A percentile compares a stretch with the other conserved stretches of the same genome.
Conservation (phyloP, 2,329 filamentous ascomycete species). For the Dactylonectria macrodidyma region DNA sequence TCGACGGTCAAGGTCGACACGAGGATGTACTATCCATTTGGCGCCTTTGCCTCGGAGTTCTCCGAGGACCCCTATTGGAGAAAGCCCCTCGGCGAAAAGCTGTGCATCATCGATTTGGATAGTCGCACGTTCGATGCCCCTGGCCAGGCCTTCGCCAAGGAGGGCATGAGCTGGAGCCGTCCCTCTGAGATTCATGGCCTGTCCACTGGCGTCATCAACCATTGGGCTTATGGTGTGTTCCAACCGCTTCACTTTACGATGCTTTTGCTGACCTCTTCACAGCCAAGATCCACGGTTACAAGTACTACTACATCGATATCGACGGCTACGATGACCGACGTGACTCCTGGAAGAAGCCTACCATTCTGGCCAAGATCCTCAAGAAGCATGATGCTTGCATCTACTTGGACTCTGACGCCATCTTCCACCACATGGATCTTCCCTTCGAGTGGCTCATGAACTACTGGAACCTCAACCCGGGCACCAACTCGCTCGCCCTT, state of each 20-base stretch:
- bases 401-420: conserved; percentile 62
- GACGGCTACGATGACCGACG: conserved; percentile 58
- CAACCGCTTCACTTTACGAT: background rate
- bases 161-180: conserved; percentile 55
- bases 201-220: conserved; percentile 60
- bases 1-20: conserved; percentile 48
- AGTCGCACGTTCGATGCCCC: conserved; percentile 56
- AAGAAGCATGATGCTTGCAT: conserved; percentile 60
- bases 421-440: conserved; percentile 60
- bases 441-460: conserved; percentile 64
- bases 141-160: conserved; percentile 54
- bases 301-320: conserved; percentile 61
- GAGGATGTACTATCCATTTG: conserved; percentile 48
- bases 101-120: conserved; percentile 64
- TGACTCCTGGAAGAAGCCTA: conserved; percentile 63
- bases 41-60: conserved; percentile 53
- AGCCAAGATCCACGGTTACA: conserved; percentile 64
- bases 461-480: conserved; percentile 60
- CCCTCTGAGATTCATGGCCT: conserved; percentile 52
- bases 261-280: conserved; percentile 38
- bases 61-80: conserved; percentile 50
- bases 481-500: conserved; percentile 59
- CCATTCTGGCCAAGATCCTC: conserved; percentile 59
- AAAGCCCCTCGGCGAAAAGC: conserved; percentile 53
- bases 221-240: conserved; percentile 59